Evolutionary conservation across 1,139 yeast genomes (phyloP), one percentile per base, ranked within the genome.

Genomic region (Candida sp.): DNA sequence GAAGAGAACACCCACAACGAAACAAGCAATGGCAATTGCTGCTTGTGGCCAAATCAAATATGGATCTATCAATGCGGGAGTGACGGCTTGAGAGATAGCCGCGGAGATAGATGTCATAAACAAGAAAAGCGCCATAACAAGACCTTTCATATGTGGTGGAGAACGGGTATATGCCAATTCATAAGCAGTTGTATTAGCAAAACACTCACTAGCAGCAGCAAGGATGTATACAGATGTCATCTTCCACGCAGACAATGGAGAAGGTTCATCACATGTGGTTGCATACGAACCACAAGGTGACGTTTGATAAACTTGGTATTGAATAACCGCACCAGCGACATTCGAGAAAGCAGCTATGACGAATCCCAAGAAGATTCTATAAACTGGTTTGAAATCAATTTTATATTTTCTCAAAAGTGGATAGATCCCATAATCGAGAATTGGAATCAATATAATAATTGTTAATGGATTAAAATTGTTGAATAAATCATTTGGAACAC

Each of bases 111-210:
- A 86, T 43, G 75, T 73, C 42, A 78, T 79, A 53, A 81, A 72
- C 50, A 84, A 68, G 68, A 82, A 82, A 45, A 84, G 60, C 5
- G 90, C 81, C 79, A 82, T 76, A 41, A 83, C 85, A 50, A 84
- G 71, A 42, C 87, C 81, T 59, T 82, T 81, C 85, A 83, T 80
- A 39, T 74, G 69, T 11, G 75, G 79, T 40, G 90, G 88, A 29
- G 89, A 77, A 59, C 84, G 74, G 2, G 87, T 75, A 60, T 82
- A 84, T 7, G 90, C 89, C 54, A 82, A 70, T 61, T 83, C 89
- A 55, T 82, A 81, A 45, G 81, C 86, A 15, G 89, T 81, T 42
- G 82, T 78, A 48, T 69, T 79, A 32, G 87, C 84, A 54, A 83
- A 82, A 66, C 87, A 82, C 63, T 84, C 90, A 46, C 86, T 80